Base-by-base conservation (phyloP, 306 rosid species). In the Trichosanthes truncata region DNA sequence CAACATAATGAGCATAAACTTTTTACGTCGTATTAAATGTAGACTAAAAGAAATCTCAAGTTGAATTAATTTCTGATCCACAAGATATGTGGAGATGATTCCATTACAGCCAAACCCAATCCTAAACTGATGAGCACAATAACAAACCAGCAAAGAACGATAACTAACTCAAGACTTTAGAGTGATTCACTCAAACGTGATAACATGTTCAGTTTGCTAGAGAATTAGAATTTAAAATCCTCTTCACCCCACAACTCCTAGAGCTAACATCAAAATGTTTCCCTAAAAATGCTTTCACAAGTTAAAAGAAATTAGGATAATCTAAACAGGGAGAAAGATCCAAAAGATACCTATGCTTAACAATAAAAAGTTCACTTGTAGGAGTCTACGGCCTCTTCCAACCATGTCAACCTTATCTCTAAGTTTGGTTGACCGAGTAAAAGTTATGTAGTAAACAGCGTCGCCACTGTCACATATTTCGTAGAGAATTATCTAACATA, bases 331-430 rank as follows among this genome's bases (percentile, higher is more conserved):
- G 18, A 71, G n/a, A 71, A 21, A 43, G 20, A 41, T 71, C 38
- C 76, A 38, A 66, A 36, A n/a, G 52, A 38, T 67, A 40, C 51
- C 51, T 9, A n/a, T 9, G 74, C 33, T 20, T 67, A 68, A 71
- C 38, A 71, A 45, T 25, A 45, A 71, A 13, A 41, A 45, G 21
- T 25, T 46, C 60, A 17, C 40, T 73, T 15, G 55, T 43, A 71
- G 21, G 35, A 43, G 41, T 46, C 77, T 72, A 72, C 77, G 26
- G 59, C 77, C 59, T 73, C 77, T 29, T 48, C 36, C 77, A 73
- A 73, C 23, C 7, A 25, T 8, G 21, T 15, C 23, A 72, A 72
- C 57, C 41, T 46, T 72, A 26, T 14, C 77, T 26, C 40, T 15
- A 23, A 72, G 76, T 45, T 45, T 5, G 31, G 55, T 43, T 20